Base-by-base conservation (phyloP, 805 yeast species). In the Saccharomyces paradoxus region DNA sequence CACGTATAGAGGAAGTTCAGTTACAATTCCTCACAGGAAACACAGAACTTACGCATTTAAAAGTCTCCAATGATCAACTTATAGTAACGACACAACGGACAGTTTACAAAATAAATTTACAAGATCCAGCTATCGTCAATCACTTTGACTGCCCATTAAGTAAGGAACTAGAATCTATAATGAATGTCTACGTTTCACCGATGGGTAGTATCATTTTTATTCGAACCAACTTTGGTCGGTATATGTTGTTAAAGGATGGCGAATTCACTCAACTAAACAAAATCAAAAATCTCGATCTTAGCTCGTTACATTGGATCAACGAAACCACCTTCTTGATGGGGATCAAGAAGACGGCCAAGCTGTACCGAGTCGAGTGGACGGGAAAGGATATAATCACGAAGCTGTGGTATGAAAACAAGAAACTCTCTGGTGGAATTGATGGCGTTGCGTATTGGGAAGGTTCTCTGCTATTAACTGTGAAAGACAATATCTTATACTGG, bases 401-500 rank as follows among this genome's bases (percentile, higher is more conserved):
- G 28, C 26, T 21, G 13, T n/a, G 37, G 24, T 10, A 51, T 26
- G 32, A 50, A 17, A 17, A 27, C 29, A 14, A 37, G 44, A 37
- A 37, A 17, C 44, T 37, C 10, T 21, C 44, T 9, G 44, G 44
- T 17, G 44, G 49, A 1, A 31, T 55, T n/a, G 71, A 70, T 49
- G 71, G 67, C 26, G 58, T 71, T 7, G 60, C 63, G 2, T 71
- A 70, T 46, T 67, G 69, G 63, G 56, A 58, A 10, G 58, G 55
- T 17, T 32, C 46, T 10, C 32, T 53, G 9, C 50, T 48, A 24
- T 21, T 27, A 17, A 53, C 48, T 4, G 57, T 62, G 46, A 56
- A 55, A 50, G 60, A 48, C 26, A 60, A 54, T 41, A 56, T 59
- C n/a, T 56, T 53, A 27, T 65, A 63, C 54, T 61, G 57, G 46